These are phyloP conservation scores for Calonectria pteridis DNA, from an alignment of 2,329 filamentous ascomycete species.

Conservation along the genomic window DNA sequence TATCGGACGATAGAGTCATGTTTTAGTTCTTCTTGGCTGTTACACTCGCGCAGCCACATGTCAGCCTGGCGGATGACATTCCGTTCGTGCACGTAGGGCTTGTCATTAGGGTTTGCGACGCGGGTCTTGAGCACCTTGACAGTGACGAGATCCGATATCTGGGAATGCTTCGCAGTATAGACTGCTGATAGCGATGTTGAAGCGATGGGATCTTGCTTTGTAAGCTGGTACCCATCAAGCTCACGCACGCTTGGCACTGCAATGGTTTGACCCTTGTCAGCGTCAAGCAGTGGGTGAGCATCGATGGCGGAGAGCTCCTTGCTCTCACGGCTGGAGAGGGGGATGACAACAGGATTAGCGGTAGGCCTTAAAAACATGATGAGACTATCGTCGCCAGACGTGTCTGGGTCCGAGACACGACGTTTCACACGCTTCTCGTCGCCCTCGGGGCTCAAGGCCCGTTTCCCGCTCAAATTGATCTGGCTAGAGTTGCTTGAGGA, in stretches of 20 bases:
- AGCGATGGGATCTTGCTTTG: slow-evolving; percentile 68
- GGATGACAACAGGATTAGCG: slow-evolving; percentile 64
- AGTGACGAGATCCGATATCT: slow-evolving; percentile 67
- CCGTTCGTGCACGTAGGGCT: slow-evolving; percentile 63
- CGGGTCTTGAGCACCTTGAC: slow-evolving; percentile 72
- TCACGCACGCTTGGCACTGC: slow-evolving; percentile 63
- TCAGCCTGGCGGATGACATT: slow-evolving; percentile 71
- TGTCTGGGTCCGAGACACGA: slow-evolving; percentile 51
- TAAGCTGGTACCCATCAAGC: slow-evolving; percentile 66
- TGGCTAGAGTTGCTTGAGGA: slow-evolving; percentile 50
- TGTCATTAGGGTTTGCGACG: slow-evolving; percentile 54
- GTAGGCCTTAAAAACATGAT: slow-evolving; percentile 67
- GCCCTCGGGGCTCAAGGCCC: slow-evolving; percentile 60
- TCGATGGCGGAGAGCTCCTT: slow-evolving; percentile 61
- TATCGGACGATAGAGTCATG: slow-evolving; percentile 70
- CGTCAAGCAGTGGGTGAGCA: slow-evolving; percentile 64
- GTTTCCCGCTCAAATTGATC: slow-evolving; percentile 63
- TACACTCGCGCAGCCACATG: slow-evolving; percentile 70
- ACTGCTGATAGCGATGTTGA: slow-evolving; percentile 67
- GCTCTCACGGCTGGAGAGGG: slow-evolving; percentile 60
- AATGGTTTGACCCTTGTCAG: slow-evolving; percentile 63
- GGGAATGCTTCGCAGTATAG: slow-evolving; percentile 66
- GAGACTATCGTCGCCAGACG: slow-evolving; percentile 59
- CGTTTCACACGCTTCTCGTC: slow-evolving; percentile 59
- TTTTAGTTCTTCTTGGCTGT: slow-evolving; percentile 66